Evolutionary conservation across 495 filamentous ascomycete species (phyloP).

Genomic region (Aspergillus egyptiacus): DNA sequence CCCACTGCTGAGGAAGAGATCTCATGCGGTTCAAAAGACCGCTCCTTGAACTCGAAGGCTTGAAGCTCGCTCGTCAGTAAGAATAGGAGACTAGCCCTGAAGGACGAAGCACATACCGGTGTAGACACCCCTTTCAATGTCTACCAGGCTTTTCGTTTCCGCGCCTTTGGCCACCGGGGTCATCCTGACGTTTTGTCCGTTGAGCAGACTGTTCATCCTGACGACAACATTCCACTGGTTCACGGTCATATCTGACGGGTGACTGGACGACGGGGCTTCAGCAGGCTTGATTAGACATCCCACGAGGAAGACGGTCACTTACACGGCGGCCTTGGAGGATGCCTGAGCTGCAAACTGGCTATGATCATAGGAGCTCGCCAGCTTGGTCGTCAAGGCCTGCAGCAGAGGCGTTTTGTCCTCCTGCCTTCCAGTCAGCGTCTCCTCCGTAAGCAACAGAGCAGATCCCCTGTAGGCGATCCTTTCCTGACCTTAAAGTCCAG

Average conservation of each 20-base stretch:
- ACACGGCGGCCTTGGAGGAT: too few relatives aligned
- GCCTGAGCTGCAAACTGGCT: not conserved
- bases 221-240: conserved; percentile 6
- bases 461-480: too few relatives aligned
- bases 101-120: not conserved
- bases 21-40: not conserved
- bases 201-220: conserved; percentile 7
- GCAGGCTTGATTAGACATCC: too few relatives aligned
- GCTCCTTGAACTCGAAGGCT: not conserved
- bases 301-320: too few relatives aligned
- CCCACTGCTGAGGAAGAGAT: not conserved
- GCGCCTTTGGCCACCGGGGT: not conserved
- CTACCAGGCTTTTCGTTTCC: not conserved
- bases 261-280: too few relatives aligned
- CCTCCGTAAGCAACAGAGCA: too few relatives aligned
- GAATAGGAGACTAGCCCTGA: not conserved
- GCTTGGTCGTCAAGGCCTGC: too few relatives aligned
- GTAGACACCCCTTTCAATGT: not conserved
- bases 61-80: too few relatives aligned
- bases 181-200: not conserved
- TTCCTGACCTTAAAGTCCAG: not conserved
- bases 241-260: not conserved
- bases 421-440: too few relatives aligned
- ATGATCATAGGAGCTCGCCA: too few relatives aligned
- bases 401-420: too few relatives aligned